phyloP scores from a whole-genome alignment of 805 yeast genomes.

The Starmerella bombi region DNA sequence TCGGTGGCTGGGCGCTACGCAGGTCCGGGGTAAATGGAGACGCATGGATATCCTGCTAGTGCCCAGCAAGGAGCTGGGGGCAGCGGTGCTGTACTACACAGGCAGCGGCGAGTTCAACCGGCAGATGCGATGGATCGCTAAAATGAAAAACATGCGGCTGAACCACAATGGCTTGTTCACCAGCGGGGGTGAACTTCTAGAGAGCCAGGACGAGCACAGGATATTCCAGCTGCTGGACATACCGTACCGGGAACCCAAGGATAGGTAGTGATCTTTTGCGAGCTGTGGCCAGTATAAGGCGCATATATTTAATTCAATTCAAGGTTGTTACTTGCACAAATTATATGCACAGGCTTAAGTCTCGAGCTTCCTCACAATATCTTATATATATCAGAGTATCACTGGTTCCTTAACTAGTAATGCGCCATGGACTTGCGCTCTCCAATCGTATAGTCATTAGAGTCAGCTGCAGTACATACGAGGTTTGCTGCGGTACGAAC shows the following conservation, averaged over 20 bases:
- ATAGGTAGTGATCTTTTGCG: conserved; percentile 15
- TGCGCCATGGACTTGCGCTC: too few species aligned
- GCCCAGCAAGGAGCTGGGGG: conserved; percentile 36
- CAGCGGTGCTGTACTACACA: conserved; percentile 39
- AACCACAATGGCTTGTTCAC: conserved; percentile 35
- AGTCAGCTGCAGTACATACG: too few species aligned
- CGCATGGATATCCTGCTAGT: conserved; percentile 41
- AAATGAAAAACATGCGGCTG: conserved; percentile 29
- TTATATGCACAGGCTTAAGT: too few species aligned
- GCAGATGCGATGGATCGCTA: conserved; percentile 34
- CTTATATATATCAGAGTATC: too few species aligned
- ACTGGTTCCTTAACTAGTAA: too few species aligned
- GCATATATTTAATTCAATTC: too few species aligned
- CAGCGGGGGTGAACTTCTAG: conserved; percentile 27
- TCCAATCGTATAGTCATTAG: too few species aligned
- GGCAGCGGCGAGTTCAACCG: conserved; percentile 44
- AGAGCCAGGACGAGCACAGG: conserved; percentile 32
- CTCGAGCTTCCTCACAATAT: too few species aligned
- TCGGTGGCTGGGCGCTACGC: conserved; percentile 29
- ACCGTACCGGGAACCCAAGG: conserved; percentile 27
- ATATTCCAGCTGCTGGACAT: conserved; percentile 37
- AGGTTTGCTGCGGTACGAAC: too few species aligned
- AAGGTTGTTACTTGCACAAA: too few species aligned
- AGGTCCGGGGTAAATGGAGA: conserved; percentile 32
- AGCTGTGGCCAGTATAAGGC: too few species aligned